Conservation (phyloP, 2,329 filamentous ascomycete species). For the Fusarium foetens region DNA sequence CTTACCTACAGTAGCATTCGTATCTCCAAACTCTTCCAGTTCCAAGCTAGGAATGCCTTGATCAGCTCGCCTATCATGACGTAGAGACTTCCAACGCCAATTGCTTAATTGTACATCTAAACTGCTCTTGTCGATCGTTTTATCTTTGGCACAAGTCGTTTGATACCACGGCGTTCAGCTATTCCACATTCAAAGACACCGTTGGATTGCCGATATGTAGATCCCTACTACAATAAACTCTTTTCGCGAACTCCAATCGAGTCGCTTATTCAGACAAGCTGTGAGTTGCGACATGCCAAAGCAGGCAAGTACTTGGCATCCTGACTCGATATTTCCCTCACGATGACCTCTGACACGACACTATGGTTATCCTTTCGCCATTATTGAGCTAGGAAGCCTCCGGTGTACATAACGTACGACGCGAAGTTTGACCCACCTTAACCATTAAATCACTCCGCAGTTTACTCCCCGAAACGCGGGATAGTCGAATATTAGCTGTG, state of each 20-base stretch:
- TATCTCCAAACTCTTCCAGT: neutral
- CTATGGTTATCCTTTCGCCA: neutral
- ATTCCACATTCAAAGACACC: conserved; percentile 4
- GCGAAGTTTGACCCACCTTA: neutral
- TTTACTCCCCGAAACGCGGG: neutral
- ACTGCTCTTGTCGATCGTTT: conserved; percentile 14
- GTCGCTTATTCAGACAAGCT: neutral
- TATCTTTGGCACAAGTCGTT: conserved; percentile 9
- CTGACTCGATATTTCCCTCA: neutral
- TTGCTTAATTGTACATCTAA: neutral
- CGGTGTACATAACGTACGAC: neutral
- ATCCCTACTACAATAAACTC: neutral
- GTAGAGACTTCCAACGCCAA: conserved; percentile 1
- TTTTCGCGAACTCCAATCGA: neutral
- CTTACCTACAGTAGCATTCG: neutral
- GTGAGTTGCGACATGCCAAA: neutral
- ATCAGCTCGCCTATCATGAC: conserved; percentile 16
- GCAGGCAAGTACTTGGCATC: neutral
- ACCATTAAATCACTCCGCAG: neutral
- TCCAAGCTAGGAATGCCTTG: conserved; percentile 2
- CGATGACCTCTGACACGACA: neutral
- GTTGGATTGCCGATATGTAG: neutral
- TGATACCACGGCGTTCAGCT: neutral
- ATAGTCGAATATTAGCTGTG: neutral
- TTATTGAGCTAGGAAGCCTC: neutral